A percentile compares a stretch with the other conserved stretches of the same genome.
These are phyloP conservation scores for Lecanosticta acicola DNA, from an alignment of 2,329 filamentous ascomycete genomes.

Conservation along the genomic window DNA sequence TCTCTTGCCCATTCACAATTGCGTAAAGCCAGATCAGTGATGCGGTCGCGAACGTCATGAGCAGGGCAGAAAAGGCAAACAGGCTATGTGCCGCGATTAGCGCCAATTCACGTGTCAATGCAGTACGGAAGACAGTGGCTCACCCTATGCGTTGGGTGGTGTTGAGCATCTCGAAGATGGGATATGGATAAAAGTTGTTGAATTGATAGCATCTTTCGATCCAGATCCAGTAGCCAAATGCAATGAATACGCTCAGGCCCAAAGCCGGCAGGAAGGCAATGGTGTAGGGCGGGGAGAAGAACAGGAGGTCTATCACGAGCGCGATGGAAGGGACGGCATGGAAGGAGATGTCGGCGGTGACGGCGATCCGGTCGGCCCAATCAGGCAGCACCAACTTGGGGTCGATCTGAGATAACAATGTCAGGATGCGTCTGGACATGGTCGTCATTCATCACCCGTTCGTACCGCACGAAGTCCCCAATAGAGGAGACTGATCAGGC, in stretches of 20 bases:
- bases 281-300: slow-evolving; percentile 69
- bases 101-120: too few species aligned
- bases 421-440: too few species aligned
- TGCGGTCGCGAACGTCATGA: slow-evolving; percentile 67
- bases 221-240: slow-evolving; percentile 70
- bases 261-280: slow-evolving; percentile 57
- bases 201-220: slow-evolving; percentile 64
- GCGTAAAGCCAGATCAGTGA: slow-evolving; percentile 66
- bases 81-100: too few species aligned
- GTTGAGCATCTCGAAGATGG: slow-evolving; percentile 66
- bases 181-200: slow-evolving; percentile 78
- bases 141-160: slow-evolving; percentile 57
- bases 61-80: slow-evolving; percentile 43
- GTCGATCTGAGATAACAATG: too few species aligned
- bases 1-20: slow-evolving; percentile 52
- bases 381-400: slow-evolving; percentile 51
- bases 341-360: slow-evolving; percentile 58
- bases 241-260: slow-evolving; percentile 52
- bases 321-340: slow-evolving; percentile 62
- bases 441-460: too few species aligned
- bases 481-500: slow-evolving; percentile 66
- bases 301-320: slow-evolving; percentile 58
- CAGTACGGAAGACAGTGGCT: too few species aligned
- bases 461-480: slow-evolving; percentile 59
- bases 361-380: slow-evolving; percentile 35